Evolutionary conservation across 768 basidiomycete genomes (phyloP), one percentile per base, ranked within the genome.

Genomic region (Lactarius trivialis): DNA sequence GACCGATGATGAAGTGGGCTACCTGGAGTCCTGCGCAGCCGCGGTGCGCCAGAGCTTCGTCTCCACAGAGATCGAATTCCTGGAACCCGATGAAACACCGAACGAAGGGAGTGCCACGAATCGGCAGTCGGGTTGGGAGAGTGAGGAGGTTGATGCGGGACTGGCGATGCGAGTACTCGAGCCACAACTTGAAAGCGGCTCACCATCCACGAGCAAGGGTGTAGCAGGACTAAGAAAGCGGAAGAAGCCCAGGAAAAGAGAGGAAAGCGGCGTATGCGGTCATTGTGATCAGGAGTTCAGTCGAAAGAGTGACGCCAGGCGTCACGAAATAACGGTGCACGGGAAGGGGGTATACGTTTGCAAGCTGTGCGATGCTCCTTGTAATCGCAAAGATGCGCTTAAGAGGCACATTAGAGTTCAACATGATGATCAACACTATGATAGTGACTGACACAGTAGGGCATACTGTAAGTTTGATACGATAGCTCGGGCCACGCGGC

Each of bases 261-360:
- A 64, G 32, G 63, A 64, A 34, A 21, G 54, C 5, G 63, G 63
- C 1, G 19, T 12, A 5, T 64, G 63, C 37, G 32, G 43, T 14
- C 7, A 30, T 49, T 64, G 63, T 21, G 24, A 45, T 19, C 45
- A 26, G 3, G 21, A 4, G 32, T 64, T 64, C 58, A 51, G 32
- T 14, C 63, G 63, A 12, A 50, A 1, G 12, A 64, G 63, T 37
- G 63, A 64, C 49, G 37, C 33, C 39, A 55, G 14, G 54, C 63
- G 63, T 50, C 63, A 64, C 54, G 50, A 50, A 30, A 55, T 21
- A 0, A 30, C 63, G 24, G 45, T 48, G 12, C 58, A 64, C 26
- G 5, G 2, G 1, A 50, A 41, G 26, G 48, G 41, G 15, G 24
- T 11, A 21, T n/a, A 60, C 49, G 8, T 30, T 12, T 64, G 63